phyloP scores from a whole-genome alignment of 2,329 filamentous ascomycete genomes.

The Colletotrichum costaricense region DNA sequence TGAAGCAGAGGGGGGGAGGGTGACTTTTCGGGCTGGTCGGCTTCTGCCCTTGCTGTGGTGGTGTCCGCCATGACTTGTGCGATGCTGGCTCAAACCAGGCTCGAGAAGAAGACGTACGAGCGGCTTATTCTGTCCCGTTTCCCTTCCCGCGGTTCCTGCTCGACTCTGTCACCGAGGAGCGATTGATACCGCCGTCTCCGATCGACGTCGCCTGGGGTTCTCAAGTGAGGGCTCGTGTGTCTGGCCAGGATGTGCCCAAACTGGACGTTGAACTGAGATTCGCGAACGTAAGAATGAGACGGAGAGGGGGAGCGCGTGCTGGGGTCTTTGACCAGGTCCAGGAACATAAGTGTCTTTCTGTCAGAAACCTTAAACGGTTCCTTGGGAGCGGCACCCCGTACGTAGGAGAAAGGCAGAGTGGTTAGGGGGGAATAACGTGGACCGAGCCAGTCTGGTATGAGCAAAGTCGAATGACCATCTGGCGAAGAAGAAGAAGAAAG shows the following conservation, averaged over 20 bases:
- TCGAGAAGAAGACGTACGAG: rapidly evolving
- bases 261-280: neutral
- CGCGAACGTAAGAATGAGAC: neutral
- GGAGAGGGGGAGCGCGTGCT: too few relatives aligned
- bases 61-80: slow-evolving; percentile 8
- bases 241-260: neutral
- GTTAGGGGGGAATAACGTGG: neutral
- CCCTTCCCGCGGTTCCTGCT: neutral
- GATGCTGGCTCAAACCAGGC: neutral
- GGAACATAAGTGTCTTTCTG: neutral
- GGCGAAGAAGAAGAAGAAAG: neutral
- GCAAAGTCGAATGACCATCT: neutral
- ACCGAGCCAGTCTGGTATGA: neutral
- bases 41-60: neutral
- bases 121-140: too few relatives aligned
- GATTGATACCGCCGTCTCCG: neutral
- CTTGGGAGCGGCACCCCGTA: neutral
- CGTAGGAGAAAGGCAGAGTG: neutral
- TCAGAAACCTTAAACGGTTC: neutral
- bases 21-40: neutral
- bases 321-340: neutral
- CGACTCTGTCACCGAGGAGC: neutral
- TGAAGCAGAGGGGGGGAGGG: neutral
- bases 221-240: neutral
- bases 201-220: neutral